These are phyloP conservation scores for Rhynchosporium graminicola DNA, from an alignment of 2,329 filamentous ascomycete genomes.

Conservation along the genomic window DNA sequence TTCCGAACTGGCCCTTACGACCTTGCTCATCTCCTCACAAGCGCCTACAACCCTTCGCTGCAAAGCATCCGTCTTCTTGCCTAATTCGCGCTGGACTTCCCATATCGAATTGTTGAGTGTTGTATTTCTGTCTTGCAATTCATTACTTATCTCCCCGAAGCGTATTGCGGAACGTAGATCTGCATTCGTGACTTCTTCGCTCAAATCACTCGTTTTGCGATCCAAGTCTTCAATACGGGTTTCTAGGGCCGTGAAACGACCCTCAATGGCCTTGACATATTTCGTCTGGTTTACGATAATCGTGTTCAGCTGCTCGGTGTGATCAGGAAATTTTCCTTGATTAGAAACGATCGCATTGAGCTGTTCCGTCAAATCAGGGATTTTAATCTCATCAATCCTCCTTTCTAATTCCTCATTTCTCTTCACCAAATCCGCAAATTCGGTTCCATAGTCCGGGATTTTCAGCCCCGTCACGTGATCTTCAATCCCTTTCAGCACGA, in stretches of 20 bases:
- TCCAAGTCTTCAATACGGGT: conserved; percentile 25
- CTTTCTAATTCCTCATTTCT: conserved; percentile 24
- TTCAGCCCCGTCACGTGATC: conserved; percentile 27
- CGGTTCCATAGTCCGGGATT: conserved; percentile 26
- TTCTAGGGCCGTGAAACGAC: conserved; percentile 20
- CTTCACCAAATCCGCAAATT: conserved; percentile 21
- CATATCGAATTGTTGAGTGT: conserved; percentile 28
- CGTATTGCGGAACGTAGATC: conserved; percentile 32
- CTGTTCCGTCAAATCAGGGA: conserved; percentile 7
- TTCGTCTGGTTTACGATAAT: conserved; percentile 8
- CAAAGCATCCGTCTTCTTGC: conserved; percentile 31
- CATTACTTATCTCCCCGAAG: conserved; percentile 34
- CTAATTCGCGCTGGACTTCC: conserved; percentile 30
- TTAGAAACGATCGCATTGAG: conserved; percentile 8
- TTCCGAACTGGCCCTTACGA: conserved; percentile 22
- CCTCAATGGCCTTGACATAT: conserved; percentile 23
- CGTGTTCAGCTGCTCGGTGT: conserved; percentile 9
- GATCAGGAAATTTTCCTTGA: conserved; percentile 3
- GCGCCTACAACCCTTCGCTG: conserved; percentile 28
- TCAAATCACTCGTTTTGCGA: conserved; percentile 24
- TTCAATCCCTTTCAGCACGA: conserved; percentile 25
- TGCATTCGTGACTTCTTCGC: conserved; percentile 26
- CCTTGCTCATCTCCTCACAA: conserved; percentile 30
- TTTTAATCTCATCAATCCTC: conserved; percentile 5
- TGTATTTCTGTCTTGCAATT: conserved; percentile 32